Conservation (phyloP, 2,329 filamentous ascomycete genomes). For the Nakataea oryzae region DNA sequence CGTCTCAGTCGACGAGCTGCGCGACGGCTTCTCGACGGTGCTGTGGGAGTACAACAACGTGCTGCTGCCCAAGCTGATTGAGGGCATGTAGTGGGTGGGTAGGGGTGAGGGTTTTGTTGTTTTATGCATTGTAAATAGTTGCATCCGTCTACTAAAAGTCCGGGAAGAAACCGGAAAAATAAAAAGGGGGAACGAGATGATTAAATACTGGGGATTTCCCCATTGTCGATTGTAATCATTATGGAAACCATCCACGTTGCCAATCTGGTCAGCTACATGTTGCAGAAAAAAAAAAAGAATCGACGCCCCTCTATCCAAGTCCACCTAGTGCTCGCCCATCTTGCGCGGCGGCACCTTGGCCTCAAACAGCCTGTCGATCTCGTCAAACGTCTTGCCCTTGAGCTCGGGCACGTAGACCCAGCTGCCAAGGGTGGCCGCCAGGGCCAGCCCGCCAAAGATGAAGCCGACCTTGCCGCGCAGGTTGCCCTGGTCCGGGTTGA, state of each 20-base stretch:
- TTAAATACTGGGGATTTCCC: too few species aligned
- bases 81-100: slow-evolving; percentile 2
- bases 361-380: slow-evolving; percentile 4
- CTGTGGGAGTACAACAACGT: slow-evolving; percentile 22
- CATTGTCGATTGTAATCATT: too few species aligned
- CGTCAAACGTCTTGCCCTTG: slow-evolving; percentile 4
- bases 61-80: slow-evolving; percentile 12
- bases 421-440: not conserved
- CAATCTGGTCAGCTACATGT: too few species aligned
- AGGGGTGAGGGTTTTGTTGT: too few species aligned
- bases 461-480: slow-evolving; percentile 17
- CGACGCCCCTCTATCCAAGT: too few species aligned
- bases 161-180: too few species aligned
- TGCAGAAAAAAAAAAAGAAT: not conserved
- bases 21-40: slow-evolving; percentile 24
- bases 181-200: too few species aligned
- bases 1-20: slow-evolving; percentile 21
- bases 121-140: not conserved
- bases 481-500: slow-evolving; percentile 24
- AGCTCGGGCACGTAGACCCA: slow-evolving; percentile 4
- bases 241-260: too few species aligned
- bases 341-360: slow-evolving; percentile 4
- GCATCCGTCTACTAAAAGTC: not conserved
- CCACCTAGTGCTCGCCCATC: not conserved
- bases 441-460: slow-evolving; percentile 7